Evolutionary conservation across 352 stramenopile species (phyloP).

Genomic region (Globisporangium camurandrum): DNA sequence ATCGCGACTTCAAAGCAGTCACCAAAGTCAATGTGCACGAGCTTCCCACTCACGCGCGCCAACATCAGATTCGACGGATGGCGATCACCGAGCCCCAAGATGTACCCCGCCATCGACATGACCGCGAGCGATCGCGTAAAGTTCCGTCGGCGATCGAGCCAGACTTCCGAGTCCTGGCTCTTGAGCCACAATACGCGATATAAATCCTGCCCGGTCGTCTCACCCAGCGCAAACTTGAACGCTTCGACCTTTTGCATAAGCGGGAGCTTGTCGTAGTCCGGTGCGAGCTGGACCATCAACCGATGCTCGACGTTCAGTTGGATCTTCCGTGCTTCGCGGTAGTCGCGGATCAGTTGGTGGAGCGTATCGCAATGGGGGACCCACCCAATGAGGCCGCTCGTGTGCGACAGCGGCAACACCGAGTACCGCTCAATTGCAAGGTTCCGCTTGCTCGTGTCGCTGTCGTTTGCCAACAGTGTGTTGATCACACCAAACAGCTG

Average conservation of each 20-base stretch:
- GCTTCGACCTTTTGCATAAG: constrained; percentile 99
- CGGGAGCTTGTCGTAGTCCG: constrained; percentile 98
- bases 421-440: constrained; percentile 98
- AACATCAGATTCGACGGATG: constrained; percentile 99
- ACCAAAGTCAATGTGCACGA: constrained; percentile 99
- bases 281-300: constrained; percentile 95
- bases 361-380: constrained; percentile 99
- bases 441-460: constrained; percentile 96
- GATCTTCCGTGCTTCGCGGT: constrained; percentile 91
- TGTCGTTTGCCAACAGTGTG: constrained; percentile 96
- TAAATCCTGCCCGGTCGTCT: constrained; percentile 96
- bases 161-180: constrained; percentile 98
- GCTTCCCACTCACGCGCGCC: constrained; percentile 97
- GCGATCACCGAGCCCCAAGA: constrained; percentile 98
- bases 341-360: constrained; percentile 97
- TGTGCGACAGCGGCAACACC: constrained; percentile 97
- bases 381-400: constrained; percentile 98
- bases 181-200: constrained; percentile 99
- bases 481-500: constrained; percentile 99
- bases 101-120: constrained; percentile 99
- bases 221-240: constrained; percentile 91
- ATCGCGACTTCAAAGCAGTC: constrained; percentile 99
- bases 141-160: constrained; percentile 97
- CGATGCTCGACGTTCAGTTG: constrained; percentile 95
- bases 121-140: constrained; percentile 98